Evolutionary conservation across 2,329 filamentous ascomycete species (phyloP).

Genomic region (Helminthosporium solani): DNA sequence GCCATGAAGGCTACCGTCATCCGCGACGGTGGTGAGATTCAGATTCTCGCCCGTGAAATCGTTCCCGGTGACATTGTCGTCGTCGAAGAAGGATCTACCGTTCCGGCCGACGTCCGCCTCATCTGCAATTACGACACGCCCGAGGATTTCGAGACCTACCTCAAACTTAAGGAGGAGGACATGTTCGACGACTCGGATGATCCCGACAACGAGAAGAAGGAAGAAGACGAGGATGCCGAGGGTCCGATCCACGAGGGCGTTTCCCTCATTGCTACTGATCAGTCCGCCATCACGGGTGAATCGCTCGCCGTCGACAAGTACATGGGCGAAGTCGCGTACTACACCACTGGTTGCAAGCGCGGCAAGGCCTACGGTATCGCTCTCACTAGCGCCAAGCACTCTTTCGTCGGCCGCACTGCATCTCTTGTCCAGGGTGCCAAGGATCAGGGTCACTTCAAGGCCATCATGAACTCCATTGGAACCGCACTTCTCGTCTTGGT

Average conservation of each 20-base stretch:
- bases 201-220: constrained; percentile 61
- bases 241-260: constrained; percentile 59
- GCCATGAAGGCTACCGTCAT: constrained; percentile 71
- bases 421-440: constrained; percentile 72
- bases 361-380: constrained; percentile 72
- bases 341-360: constrained; percentile 80
- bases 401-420: constrained; percentile 76
- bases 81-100: constrained; percentile 69
- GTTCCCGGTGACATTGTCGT: constrained; percentile 75
- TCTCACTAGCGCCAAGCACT: constrained; percentile 66
- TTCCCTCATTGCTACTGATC: constrained; percentile 70
- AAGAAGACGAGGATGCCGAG: constrained; percentile 60
- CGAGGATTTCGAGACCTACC: constrained; percentile 67
- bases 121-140: constrained; percentile 72
- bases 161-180: constrained; percentile 60
- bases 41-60: constrained; percentile 72
- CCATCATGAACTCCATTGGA: constrained; percentile 80
- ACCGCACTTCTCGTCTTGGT: constrained; percentile 72
- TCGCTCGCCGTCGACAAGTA: constrained; percentile 77
- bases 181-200: constrained; percentile 58
- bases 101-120: constrained; percentile 68
- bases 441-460: constrained; percentile 78
- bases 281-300: constrained; percentile 79
- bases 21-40: constrained; percentile 66
- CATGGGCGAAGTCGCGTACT: constrained; percentile 74